These are phyloP conservation scores for Camillea tinctor DNA, from an alignment of 2,329 filamentous ascomycete species.

Conservation along the genomic window DNA sequence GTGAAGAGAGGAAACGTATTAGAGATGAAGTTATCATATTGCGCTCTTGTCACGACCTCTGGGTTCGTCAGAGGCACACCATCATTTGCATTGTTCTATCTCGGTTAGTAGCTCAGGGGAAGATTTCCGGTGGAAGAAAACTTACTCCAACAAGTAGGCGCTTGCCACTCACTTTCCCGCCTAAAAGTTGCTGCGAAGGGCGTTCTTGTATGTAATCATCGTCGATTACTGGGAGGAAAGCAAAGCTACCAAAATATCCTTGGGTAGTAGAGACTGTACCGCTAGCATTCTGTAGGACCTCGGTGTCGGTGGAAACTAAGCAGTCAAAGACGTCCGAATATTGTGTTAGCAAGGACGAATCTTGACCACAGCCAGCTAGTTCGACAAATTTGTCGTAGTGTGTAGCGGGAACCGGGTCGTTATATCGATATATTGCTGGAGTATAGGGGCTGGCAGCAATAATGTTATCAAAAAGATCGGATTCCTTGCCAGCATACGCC, in stretches of 20 bases:
- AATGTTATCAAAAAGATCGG: slow-evolving; percentile 25
- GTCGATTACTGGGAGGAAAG: slow-evolving; percentile 30
- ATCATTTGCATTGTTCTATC: slow-evolving; percentile 36
- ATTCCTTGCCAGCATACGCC: slow-evolving; percentile 25
- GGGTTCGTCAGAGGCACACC: slow-evolving; percentile 32
- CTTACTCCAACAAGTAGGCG: slow-evolving; percentile 27
- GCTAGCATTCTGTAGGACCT: slow-evolving; percentile 28
- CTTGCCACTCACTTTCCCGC: slow-evolving; percentile 20
- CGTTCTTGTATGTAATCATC: slow-evolving; percentile 25
- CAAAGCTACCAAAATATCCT: slow-evolving; percentile 29
- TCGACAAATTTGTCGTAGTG: slow-evolving; percentile 26
- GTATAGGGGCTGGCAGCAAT: slow-evolving; percentile 28
- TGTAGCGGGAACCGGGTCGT: slow-evolving; percentile 18
- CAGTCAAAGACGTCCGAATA: slow-evolving; percentile 24
- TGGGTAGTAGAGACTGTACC: slow-evolving; percentile 26
- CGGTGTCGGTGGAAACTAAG: slow-evolving; percentile 24
- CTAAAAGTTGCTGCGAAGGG: slow-evolving; percentile 18
- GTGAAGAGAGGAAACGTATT: slow-evolving; percentile 26
- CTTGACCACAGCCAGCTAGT: slow-evolving; percentile 22
- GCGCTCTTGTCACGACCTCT: slow-evolving; percentile 21
- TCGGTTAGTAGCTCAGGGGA: background rate
- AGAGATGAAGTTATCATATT: slow-evolving; percentile 27
- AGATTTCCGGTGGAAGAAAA: background rate
- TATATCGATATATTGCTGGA: slow-evolving; percentile 23
- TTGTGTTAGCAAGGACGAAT: slow-evolving; percentile 5